Base-by-base conservation (phyloP, 129 eudicot genomes). In the Lactuca sativa region DNA sequence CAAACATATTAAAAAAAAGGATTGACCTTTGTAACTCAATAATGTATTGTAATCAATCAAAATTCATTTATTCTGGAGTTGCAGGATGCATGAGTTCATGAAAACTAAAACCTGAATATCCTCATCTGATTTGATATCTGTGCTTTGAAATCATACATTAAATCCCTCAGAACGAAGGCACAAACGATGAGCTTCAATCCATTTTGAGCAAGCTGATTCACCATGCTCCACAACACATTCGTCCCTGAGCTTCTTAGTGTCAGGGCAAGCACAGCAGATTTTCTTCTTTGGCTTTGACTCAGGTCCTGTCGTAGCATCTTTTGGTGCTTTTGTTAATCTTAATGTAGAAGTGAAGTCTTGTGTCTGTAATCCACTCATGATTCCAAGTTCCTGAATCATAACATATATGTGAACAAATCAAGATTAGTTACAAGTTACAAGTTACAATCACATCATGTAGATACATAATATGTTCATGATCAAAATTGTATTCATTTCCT, bases 261-360 rank as follows among this genome's bases (percentile, higher is more conserved):
- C 95, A 0, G 98, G 98, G 76, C 98, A 92, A 0, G 98, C 96
- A 82, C 96, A 92, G 36, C 98, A 92, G 6, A 92, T 92, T 80
- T 86, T 92, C 98, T 92, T 92, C 84, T 86, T 92, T 4, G 96
- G 98, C 89, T 92, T 92, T 43, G 84, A 52, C 69, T 82, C 87
- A 4, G 76, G 2, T 36, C 12, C 52, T 0, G 3, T 9, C 2
- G 14, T 12, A 8, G 3, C 85, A 36, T 76, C 87, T 77, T 80
- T 81, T 64, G 77, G 72, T 41, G 82, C 43, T 47, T 62, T 73
- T 14, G 88, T 78, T 55, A 81, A 36, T 34, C 82, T 51, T 55
- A 80, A 64, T 15, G 78, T 56, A 2, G 90, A 52, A 37, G 92
- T 65, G 12, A 80, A 43, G 59, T 69, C 82, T 51, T 79, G 87